phyloP scores from a whole-genome alignment of 345 rosid genomes.

The Ceriops tagal region DNA sequence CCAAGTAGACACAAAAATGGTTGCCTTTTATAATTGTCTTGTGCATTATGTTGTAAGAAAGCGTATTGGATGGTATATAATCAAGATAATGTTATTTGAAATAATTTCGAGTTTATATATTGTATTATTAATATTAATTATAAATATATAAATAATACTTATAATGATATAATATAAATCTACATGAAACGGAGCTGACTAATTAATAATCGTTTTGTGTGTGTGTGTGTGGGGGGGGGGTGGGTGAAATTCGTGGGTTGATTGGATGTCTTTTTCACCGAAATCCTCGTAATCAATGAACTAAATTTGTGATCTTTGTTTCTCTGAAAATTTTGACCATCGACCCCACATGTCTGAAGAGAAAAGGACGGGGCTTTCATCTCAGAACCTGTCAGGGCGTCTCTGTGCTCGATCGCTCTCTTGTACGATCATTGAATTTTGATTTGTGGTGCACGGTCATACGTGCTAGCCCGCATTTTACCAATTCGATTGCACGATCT shows the following conservation, averaged over 20 bases:
- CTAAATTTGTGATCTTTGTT: constrained; percentile 6
- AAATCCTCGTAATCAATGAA: constrained; percentile 36
- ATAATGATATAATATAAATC: too few species aligned
- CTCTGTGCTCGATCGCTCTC: constrained; percentile 1
- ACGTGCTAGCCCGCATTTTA: too few species aligned
- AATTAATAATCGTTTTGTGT: background rate
- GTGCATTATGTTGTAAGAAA: constrained; percentile 12
- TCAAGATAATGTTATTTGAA: too few species aligned
- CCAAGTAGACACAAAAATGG: constrained; percentile 13
- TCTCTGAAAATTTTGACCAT: constrained; percentile 40
- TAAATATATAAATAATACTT: too few species aligned
- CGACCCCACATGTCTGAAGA: constrained; percentile 20
- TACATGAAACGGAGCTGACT: too few species aligned
- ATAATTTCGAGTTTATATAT: too few species aligned
- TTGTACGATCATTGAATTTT: background rate
- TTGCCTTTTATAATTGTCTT: background rate
- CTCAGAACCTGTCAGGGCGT: constrained; percentile 17
- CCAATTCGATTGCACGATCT: too few species aligned
- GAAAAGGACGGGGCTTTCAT: constrained; percentile 24
- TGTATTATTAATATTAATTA: too few species aligned
- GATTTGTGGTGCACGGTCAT: too few species aligned
- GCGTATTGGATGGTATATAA: constrained; percentile 26
- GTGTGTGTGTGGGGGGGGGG: background rate
- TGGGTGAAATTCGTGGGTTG: background rate
- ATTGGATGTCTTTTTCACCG: constrained; percentile 45